Evolutionary conservation across 2,329 filamentous ascomycete species (phyloP), one percentile per base, ranked within the genome.

Genomic region (Massarina eburnea): DNA sequence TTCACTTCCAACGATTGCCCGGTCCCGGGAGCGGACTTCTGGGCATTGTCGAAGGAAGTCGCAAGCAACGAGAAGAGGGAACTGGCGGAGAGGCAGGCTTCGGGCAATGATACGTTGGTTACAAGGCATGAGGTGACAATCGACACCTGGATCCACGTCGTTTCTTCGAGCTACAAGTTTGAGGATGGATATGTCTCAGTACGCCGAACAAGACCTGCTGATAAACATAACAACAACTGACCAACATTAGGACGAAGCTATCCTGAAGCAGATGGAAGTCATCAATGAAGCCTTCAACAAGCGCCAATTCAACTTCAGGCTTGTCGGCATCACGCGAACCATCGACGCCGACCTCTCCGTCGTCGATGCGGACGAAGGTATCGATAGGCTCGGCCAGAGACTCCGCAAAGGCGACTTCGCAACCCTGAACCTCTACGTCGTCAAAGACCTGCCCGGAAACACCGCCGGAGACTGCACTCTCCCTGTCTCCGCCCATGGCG

Each of bases 351-450:
- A 39, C 19, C 19, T 45, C 8, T 10, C 24, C 10, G 18, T 48
- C 36, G 35, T 39, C 21, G 30, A 45, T 14, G 48, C 43, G 48
- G 71, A 26, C 62, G 59, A 32, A 63, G 58, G 35, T 12, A 41
- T 21, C 8, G 20, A 33, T 4, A 39, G 29, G 14, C 76, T 80
- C 73, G 73, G 35, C 5, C 6, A 5, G 26, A 39, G 34, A 19
- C 21, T 80, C 5, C 76, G 78, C 15, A 61, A 70, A 41, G 79
- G 79, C 39, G 73, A 56, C 41, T 82, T 81, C 61, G 51, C 51
- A 22, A 69, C 72, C 3, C 68, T 81, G 18, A 82, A 82, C 58
- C 66, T 82, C 45, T 81, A 80, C 26, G 38, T 43, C 34, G 41
- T 45, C 2, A 78, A 77, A 74, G 77, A 77, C 69, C 58, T 57